These are phyloP conservation scores for Cantharellus anzutake DNA, from an alignment of 768 basidiomycete genomes.

Conservation along the genomic window DNA sequence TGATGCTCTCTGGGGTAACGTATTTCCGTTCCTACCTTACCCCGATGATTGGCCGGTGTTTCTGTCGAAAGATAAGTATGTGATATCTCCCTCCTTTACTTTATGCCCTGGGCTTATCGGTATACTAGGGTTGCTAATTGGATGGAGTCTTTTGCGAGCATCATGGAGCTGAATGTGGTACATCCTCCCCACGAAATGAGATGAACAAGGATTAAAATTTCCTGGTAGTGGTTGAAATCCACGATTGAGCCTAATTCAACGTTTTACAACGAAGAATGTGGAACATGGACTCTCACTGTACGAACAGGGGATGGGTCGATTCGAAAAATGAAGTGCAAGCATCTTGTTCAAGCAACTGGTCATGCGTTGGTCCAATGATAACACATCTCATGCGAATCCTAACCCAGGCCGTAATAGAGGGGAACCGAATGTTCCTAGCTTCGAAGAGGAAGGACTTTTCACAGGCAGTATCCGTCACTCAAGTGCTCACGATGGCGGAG, in stretches of 20 bases:
- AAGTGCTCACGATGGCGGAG: neutral
- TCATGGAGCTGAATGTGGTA: slow-evolving; percentile 5
- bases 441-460: neutral
- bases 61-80: neutral
- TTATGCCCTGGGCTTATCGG: too few relatives aligned
- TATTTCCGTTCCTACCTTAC: neutral
- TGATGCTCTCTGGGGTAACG: slow-evolving; percentile 4
- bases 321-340: neutral
- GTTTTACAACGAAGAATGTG: neutral
- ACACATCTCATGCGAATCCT: neutral
- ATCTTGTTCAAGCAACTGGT: neutral
- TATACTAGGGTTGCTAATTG: neutral
- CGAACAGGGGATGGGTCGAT: neutral
- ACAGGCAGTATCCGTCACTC: neutral
- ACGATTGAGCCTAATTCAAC: neutral
- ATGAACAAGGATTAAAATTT: neutral
- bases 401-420: neutral
- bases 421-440: neutral
- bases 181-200: neutral
- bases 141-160: slow-evolving; percentile 5
- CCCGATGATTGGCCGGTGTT: slow-evolving; percentile 7
- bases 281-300: neutral
- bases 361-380: neutral
- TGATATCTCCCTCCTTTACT: neutral
- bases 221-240: neutral